A percentile compares a stretch with the other conserved stretches of the same genome.
phyloP scores from a whole-genome alignment of 2,329 filamentous ascomycete genomes.

The Chrysosporium keratinophilum region DNA sequence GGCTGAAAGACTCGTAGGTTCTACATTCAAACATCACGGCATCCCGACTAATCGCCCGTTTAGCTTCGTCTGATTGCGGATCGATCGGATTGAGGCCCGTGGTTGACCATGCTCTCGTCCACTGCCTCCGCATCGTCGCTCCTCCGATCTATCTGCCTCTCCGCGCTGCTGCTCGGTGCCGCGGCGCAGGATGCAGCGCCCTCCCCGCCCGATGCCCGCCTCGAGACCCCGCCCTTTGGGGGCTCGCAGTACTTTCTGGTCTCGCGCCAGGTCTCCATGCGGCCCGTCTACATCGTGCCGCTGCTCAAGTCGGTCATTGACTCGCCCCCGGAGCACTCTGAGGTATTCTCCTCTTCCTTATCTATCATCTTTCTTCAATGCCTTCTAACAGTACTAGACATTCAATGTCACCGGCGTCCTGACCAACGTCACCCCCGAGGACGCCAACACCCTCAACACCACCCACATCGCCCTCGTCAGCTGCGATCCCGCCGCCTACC shows the following conservation, averaged over 20 bases:
- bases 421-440: slow-evolving; percentile 23
- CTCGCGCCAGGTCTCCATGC: not conserved
- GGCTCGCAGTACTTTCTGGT: not conserved
- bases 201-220: not conserved
- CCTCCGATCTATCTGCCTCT: slow-evolving; percentile 4
- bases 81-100: slow-evolving; percentile 4
- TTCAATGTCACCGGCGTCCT: slow-evolving; percentile 24
- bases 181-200: slow-evolving; percentile 4
- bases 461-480: slow-evolving; percentile 33
- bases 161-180: not conserved
- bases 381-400: slow-evolving; percentile 16
- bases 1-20: too few relatives aligned
- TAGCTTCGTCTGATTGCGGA: too few relatives aligned
- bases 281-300: not conserved
- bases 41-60: too few relatives aligned
- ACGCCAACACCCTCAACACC: slow-evolving; percentile 22
- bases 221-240: not conserved
- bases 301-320: not conserved
- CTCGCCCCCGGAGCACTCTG: not conserved
- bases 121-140: not conserved
- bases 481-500: slow-evolving; percentile 33
- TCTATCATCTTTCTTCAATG: not conserved
- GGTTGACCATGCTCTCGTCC: not conserved
- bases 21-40: too few relatives aligned
- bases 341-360: not conserved